phyloP scores from a whole-genome alignment of 192 early-diverging fungal genomes.

The Allomyces macrogynus region DNA sequence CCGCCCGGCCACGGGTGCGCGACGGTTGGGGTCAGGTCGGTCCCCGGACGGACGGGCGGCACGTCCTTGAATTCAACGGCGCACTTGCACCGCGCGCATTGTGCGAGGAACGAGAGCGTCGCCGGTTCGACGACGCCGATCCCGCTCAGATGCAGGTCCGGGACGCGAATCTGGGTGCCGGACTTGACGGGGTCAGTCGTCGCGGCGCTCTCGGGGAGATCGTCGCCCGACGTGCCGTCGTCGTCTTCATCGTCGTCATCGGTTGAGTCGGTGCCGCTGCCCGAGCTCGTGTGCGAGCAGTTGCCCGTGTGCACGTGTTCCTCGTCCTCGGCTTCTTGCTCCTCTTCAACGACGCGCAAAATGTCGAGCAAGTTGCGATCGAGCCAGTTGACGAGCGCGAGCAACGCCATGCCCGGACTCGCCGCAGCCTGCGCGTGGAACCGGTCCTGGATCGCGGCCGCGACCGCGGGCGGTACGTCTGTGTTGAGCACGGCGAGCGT shows the following conservation, averaged over 20 bases:
- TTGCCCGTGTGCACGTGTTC: constrained; percentile 6
- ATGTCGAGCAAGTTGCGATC: constrained; percentile 19
- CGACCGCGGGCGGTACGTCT: neutral
- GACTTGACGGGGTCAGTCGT: constrained; percentile 4
- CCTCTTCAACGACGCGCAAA: constrained; percentile 4
- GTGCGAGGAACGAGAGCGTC: constrained; percentile 37
- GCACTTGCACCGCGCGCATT: constrained; percentile 58
- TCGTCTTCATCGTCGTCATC: constrained; percentile 12
- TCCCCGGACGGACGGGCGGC: constrained; percentile 10
- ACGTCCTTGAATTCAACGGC: constrained; percentile 39
- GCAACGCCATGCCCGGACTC: constrained; percentile 6
- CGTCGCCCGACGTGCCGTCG: constrained; percentile 8
- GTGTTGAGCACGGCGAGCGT: neutral
- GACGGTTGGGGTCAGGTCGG: neutral
- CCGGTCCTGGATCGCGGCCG: neutral
- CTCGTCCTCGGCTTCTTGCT: neutral
- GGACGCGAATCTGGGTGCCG: constrained; percentile 58
- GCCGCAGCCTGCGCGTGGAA: neutral
- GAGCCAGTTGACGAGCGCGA: constrained; percentile 29
- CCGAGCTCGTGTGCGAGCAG: constrained; percentile 11
- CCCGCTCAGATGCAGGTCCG: constrained; percentile 30
- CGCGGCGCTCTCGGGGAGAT: constrained; percentile 18
- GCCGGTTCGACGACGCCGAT: constrained; percentile 46
- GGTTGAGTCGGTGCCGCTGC: constrained; percentile 3
- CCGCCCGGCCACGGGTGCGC: constrained; percentile 5